phyloP scores from a whole-genome alignment of 805 yeast genomes.

The Brettanomyces sp. region DNA sequence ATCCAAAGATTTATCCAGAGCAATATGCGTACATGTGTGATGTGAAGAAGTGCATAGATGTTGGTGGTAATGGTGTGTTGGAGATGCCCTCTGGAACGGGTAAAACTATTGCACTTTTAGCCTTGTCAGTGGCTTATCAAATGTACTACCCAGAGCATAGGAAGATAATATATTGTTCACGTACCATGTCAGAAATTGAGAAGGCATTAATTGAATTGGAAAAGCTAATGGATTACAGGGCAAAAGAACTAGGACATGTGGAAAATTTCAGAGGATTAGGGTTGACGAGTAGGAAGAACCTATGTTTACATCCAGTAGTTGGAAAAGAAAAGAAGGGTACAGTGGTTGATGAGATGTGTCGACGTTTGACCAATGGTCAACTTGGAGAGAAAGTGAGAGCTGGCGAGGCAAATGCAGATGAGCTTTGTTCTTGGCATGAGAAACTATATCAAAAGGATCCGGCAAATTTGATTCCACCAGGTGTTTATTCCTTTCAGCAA shows the following conservation, averaged over 20 bases:
- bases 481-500: slow-evolving; percentile 90
- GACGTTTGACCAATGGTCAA: slow-evolving; percentile 90
- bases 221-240: slow-evolving; percentile 76
- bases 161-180: slow-evolving; percentile 93
- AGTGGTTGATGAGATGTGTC: slow-evolving; percentile 91
- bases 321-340: slow-evolving; percentile 83
- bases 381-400: slow-evolving; percentile 57
- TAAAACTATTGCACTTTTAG: slow-evolving; percentile 84
- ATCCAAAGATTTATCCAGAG: slow-evolving; percentile 94
- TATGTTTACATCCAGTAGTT: slow-evolving; percentile 84
- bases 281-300: slow-evolving; percentile 84
- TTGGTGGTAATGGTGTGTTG: slow-evolving; percentile 90
- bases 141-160: slow-evolving; percentile 88
- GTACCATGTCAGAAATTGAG: slow-evolving; percentile 99
- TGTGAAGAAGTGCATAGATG: slow-evolving; percentile 86
- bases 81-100: slow-evolving; percentile 99
- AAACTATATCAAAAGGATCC: slow-evolving; percentile 81
- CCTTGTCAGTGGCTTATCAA: slow-evolving; percentile 91
- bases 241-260: slow-evolving; percentile 70
- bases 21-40: slow-evolving; percentile 98
- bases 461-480: slow-evolving; percentile 79
- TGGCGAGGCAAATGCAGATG: slow-evolving; percentile 45
- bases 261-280: slow-evolving; percentile 96
- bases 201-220: slow-evolving; percentile 90
- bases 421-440: slow-evolving; percentile 84